phyloP scores from a whole-genome alignment of 228 moss, liverwort and hornwort genomes.

The Sphagnum magellanicum region DNA sequence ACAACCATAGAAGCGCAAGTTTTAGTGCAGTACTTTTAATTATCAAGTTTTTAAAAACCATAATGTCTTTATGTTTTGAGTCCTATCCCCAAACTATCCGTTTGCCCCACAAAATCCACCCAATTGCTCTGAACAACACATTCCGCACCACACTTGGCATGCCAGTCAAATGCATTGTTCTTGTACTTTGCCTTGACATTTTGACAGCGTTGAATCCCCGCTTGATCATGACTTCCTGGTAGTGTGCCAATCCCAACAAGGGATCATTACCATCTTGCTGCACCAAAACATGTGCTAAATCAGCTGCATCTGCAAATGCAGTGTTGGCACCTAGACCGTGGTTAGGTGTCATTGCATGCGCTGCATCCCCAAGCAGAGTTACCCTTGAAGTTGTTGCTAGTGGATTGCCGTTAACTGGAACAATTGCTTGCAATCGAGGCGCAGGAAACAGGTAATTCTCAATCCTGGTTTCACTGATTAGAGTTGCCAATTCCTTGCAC shows the following conservation, averaged over 20 bases:
- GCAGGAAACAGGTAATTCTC: constrained; percentile 15
- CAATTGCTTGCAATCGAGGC: constrained; percentile 13
- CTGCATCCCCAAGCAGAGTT: constrained; percentile 36
- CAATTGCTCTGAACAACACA: constrained; percentile 8
- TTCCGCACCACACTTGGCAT: constrained; percentile 18
- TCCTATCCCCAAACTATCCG: constrained; percentile 1
- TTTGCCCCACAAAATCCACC: constrained; percentile 39
- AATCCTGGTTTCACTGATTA: constrained; percentile 11
- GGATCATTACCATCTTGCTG: constrained; percentile 13
- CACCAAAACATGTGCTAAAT: constrained; percentile 22
- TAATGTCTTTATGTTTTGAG: no score
- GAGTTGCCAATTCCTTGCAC: constrained; percentile 13
- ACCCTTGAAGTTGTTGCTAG: constrained; percentile 29
- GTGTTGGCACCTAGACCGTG: constrained; percentile 46
- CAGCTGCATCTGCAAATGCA: constrained; percentile 33
- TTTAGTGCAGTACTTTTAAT: no score
- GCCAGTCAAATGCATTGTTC: constrained; percentile 22
- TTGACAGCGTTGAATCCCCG: constrained; percentile 30
- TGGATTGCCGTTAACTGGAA: constrained; percentile 18
- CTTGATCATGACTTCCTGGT: constrained; percentile 23
- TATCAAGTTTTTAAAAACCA: no score
- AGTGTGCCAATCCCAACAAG: constrained; percentile 19
- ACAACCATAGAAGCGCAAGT: no score
- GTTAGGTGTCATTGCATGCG: constrained; percentile 45
- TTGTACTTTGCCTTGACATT: constrained; percentile 9